phyloP scores from a whole-genome alignment of 495 filamentous ascomycete genomes.

The Bacidia rubella region DNA sequence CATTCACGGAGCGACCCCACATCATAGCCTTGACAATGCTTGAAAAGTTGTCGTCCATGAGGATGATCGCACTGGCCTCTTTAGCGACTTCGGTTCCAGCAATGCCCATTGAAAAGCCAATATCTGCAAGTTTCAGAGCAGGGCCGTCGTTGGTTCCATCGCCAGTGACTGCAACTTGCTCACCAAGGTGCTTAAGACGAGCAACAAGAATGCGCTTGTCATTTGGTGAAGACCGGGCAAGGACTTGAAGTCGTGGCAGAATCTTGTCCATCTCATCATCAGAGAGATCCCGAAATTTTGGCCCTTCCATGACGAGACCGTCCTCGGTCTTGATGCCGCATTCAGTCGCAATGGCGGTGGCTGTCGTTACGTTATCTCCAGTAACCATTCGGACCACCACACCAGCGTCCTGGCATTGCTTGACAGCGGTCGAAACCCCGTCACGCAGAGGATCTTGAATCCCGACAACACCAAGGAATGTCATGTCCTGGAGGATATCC shows the following conservation, averaged over 20 bases:
- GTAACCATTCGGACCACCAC: constrained; percentile 87
- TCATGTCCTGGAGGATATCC: constrained; percentile 44
- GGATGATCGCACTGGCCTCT: constrained; percentile 81
- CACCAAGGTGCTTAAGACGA: constrained; percentile 56
- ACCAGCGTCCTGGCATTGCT: constrained; percentile 59
- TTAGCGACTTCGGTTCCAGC: constrained; percentile 88
- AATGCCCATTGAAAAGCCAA: constrained; percentile 90
- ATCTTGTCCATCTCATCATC: constrained; percentile 56
- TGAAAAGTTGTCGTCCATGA: constrained; percentile 83
- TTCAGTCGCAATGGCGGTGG: constrained; percentile 66
- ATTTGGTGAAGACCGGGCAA: constrained; percentile 77
- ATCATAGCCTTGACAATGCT: constrained; percentile 82
- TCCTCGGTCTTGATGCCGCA: constrained; percentile 70
- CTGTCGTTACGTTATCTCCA: constrained; percentile 72
- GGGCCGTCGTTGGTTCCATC: constrained; percentile 88
- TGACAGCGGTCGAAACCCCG: constrained; percentile 65
- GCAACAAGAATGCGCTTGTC: constrained; percentile 74
- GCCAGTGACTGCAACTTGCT: constrained; percentile 78
- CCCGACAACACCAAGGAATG: constrained; percentile 47
- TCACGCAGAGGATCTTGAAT: constrained; percentile 57
- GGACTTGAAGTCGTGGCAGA: constrained; percentile 64
- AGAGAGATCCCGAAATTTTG: constrained; percentile 64
- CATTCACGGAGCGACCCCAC: constrained; percentile 84
- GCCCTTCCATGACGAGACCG: constrained; percentile 71
- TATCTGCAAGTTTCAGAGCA: constrained; percentile 71